Evolutionary conservation across 2,329 filamentous ascomycete species (phyloP), one percentile per base, ranked within the genome.

Genomic region (Ophiocordyceps camponoti-rufipedis): DNA sequence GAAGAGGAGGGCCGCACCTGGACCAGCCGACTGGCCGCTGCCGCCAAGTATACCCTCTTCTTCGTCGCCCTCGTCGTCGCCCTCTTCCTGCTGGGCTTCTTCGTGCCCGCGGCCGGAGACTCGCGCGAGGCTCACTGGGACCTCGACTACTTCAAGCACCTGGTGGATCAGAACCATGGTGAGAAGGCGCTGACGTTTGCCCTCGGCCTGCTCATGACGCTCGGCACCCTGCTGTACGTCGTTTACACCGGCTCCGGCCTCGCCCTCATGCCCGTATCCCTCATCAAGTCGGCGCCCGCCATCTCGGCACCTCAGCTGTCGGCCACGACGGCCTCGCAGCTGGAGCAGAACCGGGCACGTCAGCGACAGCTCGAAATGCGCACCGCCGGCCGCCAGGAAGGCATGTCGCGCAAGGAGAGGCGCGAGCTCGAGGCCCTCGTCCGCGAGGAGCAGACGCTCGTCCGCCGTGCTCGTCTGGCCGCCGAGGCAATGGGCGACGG

Each of bases 181-280:
- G 89, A 96, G 63, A 85, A 91, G 58, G 87, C 89, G 1, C 68
- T 98, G 45, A 89, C 86, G 0, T 98, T 98, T 64, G 80, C 80
- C 2, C 69, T 95, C 19, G 91, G 91, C 1, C 69, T 95, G n/a
- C 71, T 98, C 40, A 82, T 94, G 45, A 87, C 85, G 0, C 66
- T 95, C 29, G 91, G 91, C 4, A 88, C 86, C 0, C 62, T 94
- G 14, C 70, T 95, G 2, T 96, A 94, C 60, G 72, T 85, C 43
- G 61, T 95, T 42, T 96, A 98, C 60, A 95, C 89, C 1, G 85
- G 85, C 4, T 75, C 84, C 11, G 91, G 91, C 1, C 72, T 98
- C 48, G 91, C 91, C 2, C 72, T 96, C 16, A 74, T 96, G 16
- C 91, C 91, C 1, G 75, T 95, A 19, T 82, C 84, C 9, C 77